Evolutionary conservation across 2,329 filamentous ascomycete species (phyloP), one percentile per base, ranked within the genome.

Genomic region (Triangularia verruculosa): DNA sequence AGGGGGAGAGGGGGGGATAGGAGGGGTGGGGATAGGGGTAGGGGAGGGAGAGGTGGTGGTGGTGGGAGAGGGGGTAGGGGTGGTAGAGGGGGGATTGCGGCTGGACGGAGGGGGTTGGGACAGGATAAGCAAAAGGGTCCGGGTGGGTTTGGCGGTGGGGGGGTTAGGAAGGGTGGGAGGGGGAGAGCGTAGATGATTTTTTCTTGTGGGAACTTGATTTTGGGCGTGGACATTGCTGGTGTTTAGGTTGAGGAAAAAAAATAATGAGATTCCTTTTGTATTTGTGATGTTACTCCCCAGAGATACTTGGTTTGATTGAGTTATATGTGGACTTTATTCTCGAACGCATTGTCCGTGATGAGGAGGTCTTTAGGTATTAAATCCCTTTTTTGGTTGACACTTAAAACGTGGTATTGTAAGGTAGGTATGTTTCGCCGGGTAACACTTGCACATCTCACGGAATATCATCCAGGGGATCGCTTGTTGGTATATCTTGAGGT

Each of bases 1-100:
- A 68, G 73, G 56, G 70, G 74, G 1, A 76, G 77, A 4, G 71
- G 77, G 30, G 72, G 75, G 32, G 77, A 78, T 8, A 69, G 67
- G 72, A 71, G 64, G 75, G 77, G 39, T 73, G 74, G 43, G 72
- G 74, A 66, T 76, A 20, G 58, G 67, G 57, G 61, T 80, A 67
- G 66, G 78, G 80, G 64, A 22, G 61, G 60, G 13, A 55, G 57
- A 8, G 52, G 58, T 9, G 25, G 56, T 17, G 54, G 58, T 7
- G 57, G 63, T 2, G 27, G 65, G 2, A 52, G 63, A 15, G 61
- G 59, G 0, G n/a, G n/a, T n/a, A 63, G 69, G 22, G 66, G 69
- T 3, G 74, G 73, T 1, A 72, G 67, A 47, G 74, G 74, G 0
- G 70, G 71, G 7, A 73, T 72, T 52, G 65, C 68, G 3, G 68